Evolutionary conservation across 148 eudicot species (phyloP), one percentile per base, ranked within the genome.

Genomic region (Rheum nobile): DNA sequence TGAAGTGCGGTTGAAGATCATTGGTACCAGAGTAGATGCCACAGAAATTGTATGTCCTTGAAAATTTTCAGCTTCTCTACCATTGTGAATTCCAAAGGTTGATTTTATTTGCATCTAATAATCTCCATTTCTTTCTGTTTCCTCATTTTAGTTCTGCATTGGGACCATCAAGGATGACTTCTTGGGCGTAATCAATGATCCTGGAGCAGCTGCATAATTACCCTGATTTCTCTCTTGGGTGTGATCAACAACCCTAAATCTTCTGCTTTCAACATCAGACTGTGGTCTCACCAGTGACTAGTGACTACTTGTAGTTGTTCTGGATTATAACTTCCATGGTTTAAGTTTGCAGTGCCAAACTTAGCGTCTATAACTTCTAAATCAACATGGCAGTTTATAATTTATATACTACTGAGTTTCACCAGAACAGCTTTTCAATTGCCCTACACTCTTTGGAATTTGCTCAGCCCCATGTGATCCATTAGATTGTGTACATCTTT

Each of bases 1-100:
- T 79, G 98, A 94, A 84, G 96, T 94, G 68, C 84, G 98, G 77
- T 73, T 94, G 70, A 94, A 94, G 86, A 91, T 94, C 52, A 90
- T 94, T 68, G 98, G 98, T 67, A 91, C 98, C 74, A 87, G 98
- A 76, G 96, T 94, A 13, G 98, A 94, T 86, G 98, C 98, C 46
- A 94, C 98, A 12, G 98, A 94, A 83, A 94, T 94, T 78, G 98
- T 93, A 89, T 57, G 89, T 34, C 69, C 37, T 61, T 34, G 3
- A 54, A 28, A 11, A 16, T 34, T 43, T 29, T 41, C 22, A 8
- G 26, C 44, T 42, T 37, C 4, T 31, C 11, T 57, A 9, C 14
- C 67, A 57, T 24, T 54, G 16, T 26, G 34, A 57, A 57, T 17
- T 34, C 11, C 11, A 32, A 28, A 8, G 12, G 29, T 26, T 47